Base-by-base conservation (phyloP, 2,329 filamentous ascomycete genomes). In the Sporothrix humicola region DNA sequence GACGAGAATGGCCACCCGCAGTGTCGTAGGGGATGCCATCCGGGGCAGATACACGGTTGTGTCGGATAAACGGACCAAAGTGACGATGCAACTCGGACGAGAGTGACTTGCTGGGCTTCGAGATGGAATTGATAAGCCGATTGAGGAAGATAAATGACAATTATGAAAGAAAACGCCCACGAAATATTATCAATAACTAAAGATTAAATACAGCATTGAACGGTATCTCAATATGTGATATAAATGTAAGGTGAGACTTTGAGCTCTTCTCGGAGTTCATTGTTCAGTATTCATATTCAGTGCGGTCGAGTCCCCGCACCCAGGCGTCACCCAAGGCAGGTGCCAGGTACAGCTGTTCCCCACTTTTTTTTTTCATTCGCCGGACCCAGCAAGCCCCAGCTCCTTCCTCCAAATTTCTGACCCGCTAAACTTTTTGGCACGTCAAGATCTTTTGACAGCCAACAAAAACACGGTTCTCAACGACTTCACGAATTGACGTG, bases 1-100 rank as follows among this genome's bases (percentile, higher is more conserved):
- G 77, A 98, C 88, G 72, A 99, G 86, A 68, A 99, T 91, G 8
- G 92, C 93, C 48, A 91, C 92, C 79, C 85, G 92, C 13, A 98
- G 84, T 12, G 98, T 84, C 72, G 85, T 78, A 63, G 77, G 73
- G 54, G 79, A 79, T 26, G 82, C 79, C 84, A 85, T 86, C 31
- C 4, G 31, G 31, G 31, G 31, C 31, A 37, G 31, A 37, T 37
- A 7, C 31, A 37, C 4, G 7, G 31, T 7, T 7, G 58, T 13
- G 61, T n/a, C 31, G 15, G 56, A 31, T 15, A 10, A 46, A 44
- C 26, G 20, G 10, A n/a, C 37, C 13, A 8, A 17, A n/a, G 37
- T 9, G 59, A 65, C 37, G n/a, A 37, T 65, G 59, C 42, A 17
- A 37, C 15, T 44, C 23, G 20, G n/a, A 63, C 17, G 52, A 54